Conservation (phyloP, 805 yeast genomes). For the Cyberlindnera veronae region DNA sequence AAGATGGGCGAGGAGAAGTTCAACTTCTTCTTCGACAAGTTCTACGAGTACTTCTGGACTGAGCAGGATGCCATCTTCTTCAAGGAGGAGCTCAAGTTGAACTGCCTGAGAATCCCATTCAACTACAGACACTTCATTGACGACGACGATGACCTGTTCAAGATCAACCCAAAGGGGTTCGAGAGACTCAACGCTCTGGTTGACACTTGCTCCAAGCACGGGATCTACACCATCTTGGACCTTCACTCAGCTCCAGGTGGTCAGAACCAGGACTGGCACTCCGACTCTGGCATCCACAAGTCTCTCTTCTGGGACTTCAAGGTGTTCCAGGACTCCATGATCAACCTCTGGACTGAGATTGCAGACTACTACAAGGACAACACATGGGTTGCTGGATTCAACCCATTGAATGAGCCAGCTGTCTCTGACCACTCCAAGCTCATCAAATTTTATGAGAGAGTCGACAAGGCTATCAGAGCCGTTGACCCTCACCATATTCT, state of each 20-base stretch:
- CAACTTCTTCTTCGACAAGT: constrained; percentile 47
- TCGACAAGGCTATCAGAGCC: constrained; percentile 38
- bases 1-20: constrained; percentile 46
- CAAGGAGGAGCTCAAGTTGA: constrained; percentile 37
- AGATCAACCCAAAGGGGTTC: constrained; percentile 43
- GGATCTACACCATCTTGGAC: constrained; percentile 46
- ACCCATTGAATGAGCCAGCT: constrained; percentile 52
- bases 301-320: constrained; percentile 49
- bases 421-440: constrained; percentile 40
- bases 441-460: constrained; percentile 35
- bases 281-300: constrained; percentile 44
- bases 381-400: constrained; percentile 50
- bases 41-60: constrained; percentile 53
- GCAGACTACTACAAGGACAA: constrained; percentile 46
- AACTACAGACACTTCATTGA: constrained; percentile 49
- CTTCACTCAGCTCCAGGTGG: constrained; percentile 52
- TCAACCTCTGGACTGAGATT: constrained; percentile 42
- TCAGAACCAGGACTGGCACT: constrained; percentile 54
- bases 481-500: constrained; percentile 48
- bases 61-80: constrained; percentile 46
- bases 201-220: constrained; percentile 42
- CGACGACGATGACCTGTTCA: constrained; percentile 39
- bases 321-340: constrained; percentile 43
- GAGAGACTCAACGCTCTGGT: constrained; percentile 41
- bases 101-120: constrained; percentile 49